phyloP scores from a whole-genome alignment of 352 stramenopile species.

The Globisporangium paddicum region DNA sequence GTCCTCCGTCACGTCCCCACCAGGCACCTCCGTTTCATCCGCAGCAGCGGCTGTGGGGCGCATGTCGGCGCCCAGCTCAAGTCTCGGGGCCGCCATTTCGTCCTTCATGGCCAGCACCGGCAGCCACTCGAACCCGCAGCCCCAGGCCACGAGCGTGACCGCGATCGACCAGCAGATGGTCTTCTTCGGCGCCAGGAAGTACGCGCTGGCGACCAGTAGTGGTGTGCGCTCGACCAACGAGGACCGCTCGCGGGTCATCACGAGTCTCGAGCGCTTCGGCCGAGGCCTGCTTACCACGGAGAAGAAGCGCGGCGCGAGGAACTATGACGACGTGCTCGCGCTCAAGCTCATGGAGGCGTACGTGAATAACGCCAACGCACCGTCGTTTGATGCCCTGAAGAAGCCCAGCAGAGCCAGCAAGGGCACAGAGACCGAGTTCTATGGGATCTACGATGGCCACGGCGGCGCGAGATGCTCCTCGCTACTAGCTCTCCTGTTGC shows the following conservation, averaged over 20 bases:
- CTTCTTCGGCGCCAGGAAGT: conserved; percentile 42
- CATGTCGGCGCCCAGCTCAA: neutral
- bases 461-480: conserved; percentile 55
- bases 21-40: neutral
- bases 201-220: conserved; percentile 38
- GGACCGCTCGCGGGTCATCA: conserved; percentile 68
- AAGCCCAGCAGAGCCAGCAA: conserved; percentile 15
- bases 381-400: conserved; percentile 32
- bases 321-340: conserved; percentile 28
- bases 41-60: neutral
- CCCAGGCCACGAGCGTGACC: conserved; percentile 5
- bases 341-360: conserved; percentile 43
- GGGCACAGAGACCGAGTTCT: conserved; percentile 49
- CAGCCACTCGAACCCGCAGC: neutral
- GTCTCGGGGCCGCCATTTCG: neutral
- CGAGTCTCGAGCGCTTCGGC: conserved; percentile 58
- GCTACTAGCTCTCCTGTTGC: conserved; percentile 58
- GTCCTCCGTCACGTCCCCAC: conserved; percentile 29
- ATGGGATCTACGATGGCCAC: conserved; percentile 75
- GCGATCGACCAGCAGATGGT: conserved; percentile 50
- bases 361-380: conserved; percentile 31
- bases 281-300: conserved; percentile 39
- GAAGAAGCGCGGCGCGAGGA: conserved; percentile 12
- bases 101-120: conserved; percentile 3
- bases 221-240: conserved; percentile 53